Conservation (phyloP, 192 early-diverging fungal genomes). For the Gamsiella multidivaricata region DNA sequence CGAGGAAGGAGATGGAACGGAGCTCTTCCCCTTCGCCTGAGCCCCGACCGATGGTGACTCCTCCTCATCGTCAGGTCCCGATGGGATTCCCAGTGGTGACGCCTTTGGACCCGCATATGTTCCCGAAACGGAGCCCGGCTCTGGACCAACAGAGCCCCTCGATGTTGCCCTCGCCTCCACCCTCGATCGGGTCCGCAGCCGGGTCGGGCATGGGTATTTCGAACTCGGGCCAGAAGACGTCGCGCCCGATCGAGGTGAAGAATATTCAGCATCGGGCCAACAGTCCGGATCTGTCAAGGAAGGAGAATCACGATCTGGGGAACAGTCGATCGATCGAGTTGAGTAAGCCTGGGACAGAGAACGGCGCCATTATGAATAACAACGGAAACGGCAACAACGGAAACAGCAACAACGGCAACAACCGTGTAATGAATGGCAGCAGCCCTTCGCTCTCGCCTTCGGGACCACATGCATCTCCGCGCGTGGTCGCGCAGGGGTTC, state of each 20-base stretch:
- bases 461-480: slow-evolving; percentile 13
- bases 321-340: slow-evolving; percentile 31
- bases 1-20: slow-evolving; percentile 17
- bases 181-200: slow-evolving; percentile 23
- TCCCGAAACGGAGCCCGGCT: slow-evolving; percentile 14
- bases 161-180: slow-evolving; percentile 14
- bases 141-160: slow-evolving; percentile 14
- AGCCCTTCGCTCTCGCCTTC: background rate
- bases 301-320: slow-evolving; percentile 8
- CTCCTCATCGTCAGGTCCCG: slow-evolving; percentile 24
- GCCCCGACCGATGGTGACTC: slow-evolving; percentile 22
- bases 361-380: no score
- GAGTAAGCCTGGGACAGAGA: slow-evolving; percentile 8
- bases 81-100: slow-evolving; percentile 50
- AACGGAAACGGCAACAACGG: no score
- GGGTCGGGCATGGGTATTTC: background rate
- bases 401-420: no score
- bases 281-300: slow-evolving; percentile 23
- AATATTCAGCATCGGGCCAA: slow-evolving; percentile 7
- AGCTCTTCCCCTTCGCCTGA: slow-evolving; percentile 14
- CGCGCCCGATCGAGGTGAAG: slow-evolving; percentile 16
- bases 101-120: slow-evolving; percentile 36
- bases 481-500: slow-evolving; percentile 24
- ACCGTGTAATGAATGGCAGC: slow-evolving; percentile 12
- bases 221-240: slow-evolving; percentile 13